Conservation (phyloP, 2,329 filamentous ascomycete species). For the Fusarium lyarnte region DNA sequence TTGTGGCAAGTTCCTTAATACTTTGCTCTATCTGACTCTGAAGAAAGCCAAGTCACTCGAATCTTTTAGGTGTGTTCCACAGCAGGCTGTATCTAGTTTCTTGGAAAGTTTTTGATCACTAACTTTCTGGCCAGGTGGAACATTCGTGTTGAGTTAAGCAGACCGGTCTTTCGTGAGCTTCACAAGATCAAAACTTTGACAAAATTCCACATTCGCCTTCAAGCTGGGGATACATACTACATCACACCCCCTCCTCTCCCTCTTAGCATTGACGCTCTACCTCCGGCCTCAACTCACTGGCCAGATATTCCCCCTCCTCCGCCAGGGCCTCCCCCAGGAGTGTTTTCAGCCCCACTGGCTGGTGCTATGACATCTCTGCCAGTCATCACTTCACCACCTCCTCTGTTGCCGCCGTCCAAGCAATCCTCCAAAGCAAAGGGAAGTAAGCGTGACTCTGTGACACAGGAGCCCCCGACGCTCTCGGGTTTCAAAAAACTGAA, state of each 20-base stretch:
- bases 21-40: conserved; percentile 65
- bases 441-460: conserved; percentile 44
- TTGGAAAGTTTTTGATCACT: conserved; percentile 1
- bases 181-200: conserved; percentile 63
- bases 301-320: conserved; percentile 40
- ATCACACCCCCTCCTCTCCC: conserved; percentile 59
- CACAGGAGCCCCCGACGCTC: conserved; percentile 61
- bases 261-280: conserved; percentile 38
- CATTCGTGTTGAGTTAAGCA: conserved; percentile 69
- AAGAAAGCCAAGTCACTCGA: conserved; percentile 65
- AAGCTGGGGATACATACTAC: conserved; percentile 65
- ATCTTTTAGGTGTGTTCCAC: conserved; percentile 60
- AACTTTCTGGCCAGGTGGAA: conserved; percentile 62
- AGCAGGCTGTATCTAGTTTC: not conserved
- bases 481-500: conserved; percentile 66
- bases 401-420: conserved; percentile 50
- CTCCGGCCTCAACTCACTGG: conserved; percentile 48
- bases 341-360: conserved; percentile 29
- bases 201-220: conserved; percentile 67
- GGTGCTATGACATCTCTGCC: conserved; percentile 22
- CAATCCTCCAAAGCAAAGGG: conserved; percentile 47
- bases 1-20: conserved; percentile 72
- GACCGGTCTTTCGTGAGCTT: conserved; percentile 65
- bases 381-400: conserved; percentile 39
- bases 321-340: conserved; percentile 28